Conservation (phyloP, 352 stramenopile genomes). For the Pythium guiyangense region DNA sequence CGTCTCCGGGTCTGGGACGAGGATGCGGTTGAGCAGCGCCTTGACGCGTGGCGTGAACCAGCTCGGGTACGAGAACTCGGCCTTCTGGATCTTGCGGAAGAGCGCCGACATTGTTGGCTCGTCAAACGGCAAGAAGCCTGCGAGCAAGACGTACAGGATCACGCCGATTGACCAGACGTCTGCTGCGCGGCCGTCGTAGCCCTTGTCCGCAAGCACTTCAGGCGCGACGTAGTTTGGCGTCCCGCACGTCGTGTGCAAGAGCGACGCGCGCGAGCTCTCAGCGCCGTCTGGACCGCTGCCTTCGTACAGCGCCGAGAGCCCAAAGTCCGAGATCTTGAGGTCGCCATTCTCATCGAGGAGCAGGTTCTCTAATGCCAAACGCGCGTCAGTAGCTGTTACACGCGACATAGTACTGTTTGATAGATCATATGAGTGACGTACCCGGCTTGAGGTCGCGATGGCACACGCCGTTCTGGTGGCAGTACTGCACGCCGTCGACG, state of each 20-base stretch:
- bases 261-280: slow-evolving; percentile 82
- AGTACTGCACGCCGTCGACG: slow-evolving; percentile 95
- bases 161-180: slow-evolving; percentile 98
- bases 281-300: slow-evolving; percentile 68
- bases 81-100: slow-evolving; percentile 97
- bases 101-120: slow-evolving; percentile 94
- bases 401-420: neutral
- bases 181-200: slow-evolving; percentile 90
- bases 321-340: slow-evolving; percentile 99
- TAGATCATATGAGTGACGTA: slow-evolving; percentile 12
- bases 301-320: slow-evolving; percentile 92
- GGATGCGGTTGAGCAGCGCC: slow-evolving; percentile 88
- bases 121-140: slow-evolving; percentile 93
- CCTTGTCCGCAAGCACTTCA: slow-evolving; percentile 92
- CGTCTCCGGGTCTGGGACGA: slow-evolving; percentile 90
- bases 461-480: slow-evolving; percentile 96
- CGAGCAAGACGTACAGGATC: slow-evolving; percentile 96
- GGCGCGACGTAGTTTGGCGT: slow-evolving; percentile 97
- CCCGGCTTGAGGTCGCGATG: slow-evolving; percentile 96
- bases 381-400: neutral
- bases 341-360: slow-evolving; percentile 95
- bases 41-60: slow-evolving; percentile 90
- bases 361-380: slow-evolving; percentile 86
- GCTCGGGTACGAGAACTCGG: slow-evolving; percentile 93
- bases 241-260: slow-evolving; percentile 95